These are phyloP conservation scores for Pyricularia pennisetigena DNA, from an alignment of 2,329 filamentous ascomycete genomes.

Conservation along the genomic window DNA sequence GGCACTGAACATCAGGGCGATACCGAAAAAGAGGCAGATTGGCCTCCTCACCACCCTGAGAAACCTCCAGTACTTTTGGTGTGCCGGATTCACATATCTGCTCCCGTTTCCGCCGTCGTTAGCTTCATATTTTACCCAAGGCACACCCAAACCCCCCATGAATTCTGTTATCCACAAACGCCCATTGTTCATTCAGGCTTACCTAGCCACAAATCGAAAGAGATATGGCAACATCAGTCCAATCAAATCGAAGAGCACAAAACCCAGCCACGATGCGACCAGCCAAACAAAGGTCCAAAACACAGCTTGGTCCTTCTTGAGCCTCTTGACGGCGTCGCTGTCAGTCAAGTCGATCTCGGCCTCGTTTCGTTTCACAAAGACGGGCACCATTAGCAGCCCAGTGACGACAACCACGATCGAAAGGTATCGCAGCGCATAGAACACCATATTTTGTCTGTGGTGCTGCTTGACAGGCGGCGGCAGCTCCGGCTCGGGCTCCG, in stretches of 20 bases:
- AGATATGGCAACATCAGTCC: constrained; percentile 14
- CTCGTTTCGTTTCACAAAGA: constrained; percentile 11
- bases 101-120: not conserved
- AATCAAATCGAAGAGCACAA: constrained; percentile 11
- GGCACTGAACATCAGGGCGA: constrained; percentile 9
- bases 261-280: constrained; percentile 12
- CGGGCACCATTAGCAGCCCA: constrained; percentile 11
- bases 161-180: not conserved
- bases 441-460: constrained; percentile 1
- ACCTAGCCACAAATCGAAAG: constrained; percentile 17
- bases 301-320: constrained; percentile 10
- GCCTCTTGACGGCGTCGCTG: constrained; percentile 5
- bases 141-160: no score
- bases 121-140: not conserved
- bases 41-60: constrained; percentile 15
- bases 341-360: constrained; percentile 9
- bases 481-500: constrained; percentile 1
- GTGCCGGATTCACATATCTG: constrained; percentile 19
- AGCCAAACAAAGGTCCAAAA: constrained; percentile 16
- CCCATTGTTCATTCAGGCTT: not conserved
- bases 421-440: constrained; percentile 12
- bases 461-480: not conserved
- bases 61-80: constrained; percentile 18
- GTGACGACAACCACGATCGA: constrained; percentile 10
- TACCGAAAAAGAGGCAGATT: constrained; percentile 13